These are phyloP conservation scores for Alternaria postmessia DNA, from an alignment of 2,329 filamentous ascomycete genomes.

Conservation along the genomic window DNA sequence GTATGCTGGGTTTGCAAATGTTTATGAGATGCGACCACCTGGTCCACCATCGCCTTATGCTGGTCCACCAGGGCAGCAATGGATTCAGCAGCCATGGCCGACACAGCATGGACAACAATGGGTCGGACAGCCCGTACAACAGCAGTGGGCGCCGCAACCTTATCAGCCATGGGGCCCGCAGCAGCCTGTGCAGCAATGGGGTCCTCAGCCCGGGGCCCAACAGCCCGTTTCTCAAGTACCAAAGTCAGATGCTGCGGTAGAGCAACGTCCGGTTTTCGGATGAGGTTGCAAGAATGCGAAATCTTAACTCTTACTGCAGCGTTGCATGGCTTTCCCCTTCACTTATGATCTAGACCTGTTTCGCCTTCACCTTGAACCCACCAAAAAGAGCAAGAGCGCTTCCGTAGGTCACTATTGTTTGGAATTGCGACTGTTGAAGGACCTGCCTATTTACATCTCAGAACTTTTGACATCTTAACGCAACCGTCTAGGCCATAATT, in stretches of 20 bases:
- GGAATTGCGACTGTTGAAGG: not conserved
- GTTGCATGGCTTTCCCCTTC: not conserved
- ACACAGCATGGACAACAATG: slow-evolving; percentile 14
- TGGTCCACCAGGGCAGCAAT: slow-evolving; percentile 3
- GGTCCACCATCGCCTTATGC: slow-evolving; percentile 2
- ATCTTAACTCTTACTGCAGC: not conserved
- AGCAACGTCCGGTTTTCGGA: slow-evolving; percentile 9
- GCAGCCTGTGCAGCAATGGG: slow-evolving; percentile 2
- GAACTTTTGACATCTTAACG: not conserved
- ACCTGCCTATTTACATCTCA: not conserved
- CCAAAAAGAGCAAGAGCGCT: not conserved
- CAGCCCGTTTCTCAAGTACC: slow-evolving; percentile 3
- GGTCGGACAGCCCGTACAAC: slow-evolving; percentile 10
- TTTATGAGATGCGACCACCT: slow-evolving; percentile 33
- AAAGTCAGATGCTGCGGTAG: slow-evolving; percentile 8
- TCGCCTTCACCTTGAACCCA: not conserved
- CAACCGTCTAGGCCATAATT: not conserved
- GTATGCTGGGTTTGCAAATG: slow-evolving; percentile 38
- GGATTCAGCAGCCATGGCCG: slow-evolving; percentile 1
- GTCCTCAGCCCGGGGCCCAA: not conserved
- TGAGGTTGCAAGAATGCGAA: not conserved
- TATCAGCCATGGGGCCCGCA: slow-evolving; percentile 10
- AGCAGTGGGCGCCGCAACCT: slow-evolving; percentile 20
- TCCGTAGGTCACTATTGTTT: not conserved
- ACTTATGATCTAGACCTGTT: not conserved